Evolutionary conservation across 2,329 filamentous ascomycete species (phyloP), one percentile per base, ranked within the genome.

Genomic region (Aspergillus versicolor): DNA sequence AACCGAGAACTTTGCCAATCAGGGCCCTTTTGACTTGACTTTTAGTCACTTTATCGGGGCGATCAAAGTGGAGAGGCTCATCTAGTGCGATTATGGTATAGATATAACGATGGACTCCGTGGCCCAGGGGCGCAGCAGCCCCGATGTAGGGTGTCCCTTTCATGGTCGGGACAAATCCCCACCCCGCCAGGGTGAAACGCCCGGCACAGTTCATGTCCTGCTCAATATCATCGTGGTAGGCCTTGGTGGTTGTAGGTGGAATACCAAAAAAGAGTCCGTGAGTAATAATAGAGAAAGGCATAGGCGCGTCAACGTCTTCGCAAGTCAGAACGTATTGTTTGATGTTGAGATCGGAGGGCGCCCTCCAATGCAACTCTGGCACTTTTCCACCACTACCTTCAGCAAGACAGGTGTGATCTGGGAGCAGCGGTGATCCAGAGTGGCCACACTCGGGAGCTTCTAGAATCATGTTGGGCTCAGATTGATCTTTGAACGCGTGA

Each of bases 51-150:
- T 63, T 63, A 21, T 66, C 64, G 1, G 63, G 60, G 3, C 44
- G 15, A 2, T 58, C 58, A 12, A 70, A 63, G 3, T 64, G 56
- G 6, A 73, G 50, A 4, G 52, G 47, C 27, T 65, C 63, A 5
- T 63, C 63, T 30, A 74, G 63, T 5, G 70, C 69, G 4, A 73
- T 56, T 11, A 73, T 61, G 8, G 69, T 67, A 51, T 65, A 73
- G 17, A 72, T 59, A 46, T 73, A 74, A 8, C 70, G 66, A 59
- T 75, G 72, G 5, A 43, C 42, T 12, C 71, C 71, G 38, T 74
- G 70, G 0, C 68, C 71, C 24, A 66, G 59, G 6, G 69, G 64
- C 5, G 71, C 64, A 11, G 58, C 63, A 7, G 71, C 67, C 6
- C 65, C 65, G 4, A 60, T 48, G 43, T 73, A 75, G 1, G 69